Percentiles rank a stretch among this genome's conserved stretches.
Conservation (phyloP, 192 early-diverging fungal genomes). For the Chytriomyces sp. region DNA sequence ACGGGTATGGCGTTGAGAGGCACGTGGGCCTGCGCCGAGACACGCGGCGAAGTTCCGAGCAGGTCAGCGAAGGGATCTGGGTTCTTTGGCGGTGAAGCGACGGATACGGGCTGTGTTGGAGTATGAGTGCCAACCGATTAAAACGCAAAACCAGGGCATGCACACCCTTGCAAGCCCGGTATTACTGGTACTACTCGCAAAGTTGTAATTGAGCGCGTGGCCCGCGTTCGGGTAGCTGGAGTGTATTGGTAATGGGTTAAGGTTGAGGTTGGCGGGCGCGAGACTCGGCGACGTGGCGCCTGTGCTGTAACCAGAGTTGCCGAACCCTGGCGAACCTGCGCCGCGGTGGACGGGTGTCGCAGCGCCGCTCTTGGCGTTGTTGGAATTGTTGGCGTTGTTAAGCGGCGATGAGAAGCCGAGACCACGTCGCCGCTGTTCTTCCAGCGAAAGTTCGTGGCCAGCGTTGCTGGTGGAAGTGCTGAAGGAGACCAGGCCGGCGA, state of each 20-base stretch:
- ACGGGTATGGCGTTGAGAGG: constrained; percentile 10
- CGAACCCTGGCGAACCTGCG: neutral
- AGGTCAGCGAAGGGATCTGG: constrained; percentile 14
- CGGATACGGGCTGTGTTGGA: neutral
- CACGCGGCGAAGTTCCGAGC: neutral
- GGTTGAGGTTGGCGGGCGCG: neutral
- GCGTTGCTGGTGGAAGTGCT: neutral
- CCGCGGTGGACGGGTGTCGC: neutral
- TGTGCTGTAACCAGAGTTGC: neutral
- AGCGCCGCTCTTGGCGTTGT: neutral
- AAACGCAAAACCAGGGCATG: neutral
- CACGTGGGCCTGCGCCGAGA: neutral
- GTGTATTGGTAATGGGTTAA: too few relatives aligned
- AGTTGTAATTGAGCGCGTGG: too few relatives aligned
- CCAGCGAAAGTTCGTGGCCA: neutral
- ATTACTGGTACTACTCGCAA: too few relatives aligned
- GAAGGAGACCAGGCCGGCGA: constrained; percentile 15
- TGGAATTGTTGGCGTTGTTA: too few relatives aligned
- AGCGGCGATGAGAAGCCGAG: too few relatives aligned
- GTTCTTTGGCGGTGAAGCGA: neutral
- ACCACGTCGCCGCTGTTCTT: neutral
- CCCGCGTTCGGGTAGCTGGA: too few relatives aligned
- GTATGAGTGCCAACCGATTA: neutral
- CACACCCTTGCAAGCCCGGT: neutral
- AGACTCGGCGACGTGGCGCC: too few relatives aligned